phyloP scores from a whole-genome alignment of 2,329 filamentous ascomycete genomes.

The Calonectria henricotiae region DNA sequence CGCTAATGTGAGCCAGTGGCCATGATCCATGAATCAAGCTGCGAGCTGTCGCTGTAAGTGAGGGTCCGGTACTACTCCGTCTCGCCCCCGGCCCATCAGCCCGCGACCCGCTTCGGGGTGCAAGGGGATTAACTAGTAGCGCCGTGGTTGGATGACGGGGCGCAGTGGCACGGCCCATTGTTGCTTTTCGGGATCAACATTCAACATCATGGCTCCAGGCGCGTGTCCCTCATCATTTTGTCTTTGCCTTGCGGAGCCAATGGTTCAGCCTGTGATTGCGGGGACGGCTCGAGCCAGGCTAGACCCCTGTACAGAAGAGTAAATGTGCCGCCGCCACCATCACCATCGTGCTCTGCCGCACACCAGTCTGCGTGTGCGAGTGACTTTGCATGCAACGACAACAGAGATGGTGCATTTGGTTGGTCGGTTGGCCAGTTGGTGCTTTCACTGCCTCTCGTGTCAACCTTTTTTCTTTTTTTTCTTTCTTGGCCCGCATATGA shows the following conservation, averaged over 20 bases:
- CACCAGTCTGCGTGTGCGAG: neutral
- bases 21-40: conserved; percentile 27
- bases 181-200: conserved; percentile 44
- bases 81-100: conserved; percentile 29
- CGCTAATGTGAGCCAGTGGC: conserved; percentile 33
- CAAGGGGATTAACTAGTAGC: conserved; percentile 29
- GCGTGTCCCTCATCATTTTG: conserved; percentile 26
- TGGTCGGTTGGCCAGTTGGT: conserved; percentile 8
- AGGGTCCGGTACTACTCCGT: conserved; percentile 20
- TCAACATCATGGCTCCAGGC: conserved; percentile 30
- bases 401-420: neutral
- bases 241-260: conserved; percentile 31
- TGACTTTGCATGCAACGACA: conserved; percentile 1
- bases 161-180: conserved; percentile 41
- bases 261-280: conserved; percentile 11
- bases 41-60: conserved; percentile 19
- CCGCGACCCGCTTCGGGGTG: conserved; percentile 36
- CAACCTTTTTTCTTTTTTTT: neutral
- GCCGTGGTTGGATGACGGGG: conserved; percentile 40
- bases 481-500: conserved; percentile 7
- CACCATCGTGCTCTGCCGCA: neutral
- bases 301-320: conserved; percentile 11
- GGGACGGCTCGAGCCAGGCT: conserved; percentile 17
- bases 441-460: neutral
- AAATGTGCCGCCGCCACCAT: neutral